Conservation (phyloP, 164 flowering plant genomes). For the Akebia trifoliata region DNA sequence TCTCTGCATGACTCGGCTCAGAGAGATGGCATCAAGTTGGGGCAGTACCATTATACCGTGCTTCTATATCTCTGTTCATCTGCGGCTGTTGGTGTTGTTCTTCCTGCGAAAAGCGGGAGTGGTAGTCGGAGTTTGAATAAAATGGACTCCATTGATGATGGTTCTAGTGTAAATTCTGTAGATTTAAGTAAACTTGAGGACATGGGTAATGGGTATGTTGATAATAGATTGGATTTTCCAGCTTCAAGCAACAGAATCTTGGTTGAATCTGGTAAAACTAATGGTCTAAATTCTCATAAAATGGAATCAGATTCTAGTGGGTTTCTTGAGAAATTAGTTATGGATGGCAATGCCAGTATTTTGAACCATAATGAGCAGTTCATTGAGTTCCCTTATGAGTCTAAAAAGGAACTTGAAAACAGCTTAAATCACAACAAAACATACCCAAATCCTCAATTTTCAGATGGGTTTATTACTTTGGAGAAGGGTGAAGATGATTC, state of each 20-base stretch:
- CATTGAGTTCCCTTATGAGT: slow-evolving; percentile 4
- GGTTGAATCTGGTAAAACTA: slow-evolving; percentile 9
- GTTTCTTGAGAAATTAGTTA: background rate
- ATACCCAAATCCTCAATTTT: slow-evolving; percentile 12
- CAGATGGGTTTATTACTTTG: slow-evolving; percentile 13
- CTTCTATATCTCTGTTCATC: slow-evolving; percentile 80
- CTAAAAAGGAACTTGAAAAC: background rate
- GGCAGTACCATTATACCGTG: slow-evolving; percentile 72
- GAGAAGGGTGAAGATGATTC: slow-evolving; percentile 11
- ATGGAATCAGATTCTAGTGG: slow-evolving; percentile 6
- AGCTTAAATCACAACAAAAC: background rate
- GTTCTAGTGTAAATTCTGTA: slow-evolving; percentile 8
- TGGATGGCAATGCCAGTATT: slow-evolving; percentile 3
- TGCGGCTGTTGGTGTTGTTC: slow-evolving; percentile 72
- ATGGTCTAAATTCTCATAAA: slow-evolving; percentile 4
- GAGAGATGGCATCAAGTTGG: slow-evolving; percentile 50
- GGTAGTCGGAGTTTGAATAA: slow-evolving; percentile 30
- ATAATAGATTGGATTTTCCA: background rate
- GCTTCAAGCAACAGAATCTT: slow-evolving; percentile 8
- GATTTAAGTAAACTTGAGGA: slow-evolving; percentile 16
- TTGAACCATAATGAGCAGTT: slow-evolving; percentile 7
- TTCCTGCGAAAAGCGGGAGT: slow-evolving; percentile 75
- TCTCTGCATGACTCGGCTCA: slow-evolving; percentile 53
- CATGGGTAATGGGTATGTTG: slow-evolving; percentile 1
- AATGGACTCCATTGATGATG: slow-evolving; percentile 12